These are phyloP conservation scores for Phaeotremella skinneri DNA, from an alignment of 768 basidiomycete species.

Conservation along the genomic window DNA sequence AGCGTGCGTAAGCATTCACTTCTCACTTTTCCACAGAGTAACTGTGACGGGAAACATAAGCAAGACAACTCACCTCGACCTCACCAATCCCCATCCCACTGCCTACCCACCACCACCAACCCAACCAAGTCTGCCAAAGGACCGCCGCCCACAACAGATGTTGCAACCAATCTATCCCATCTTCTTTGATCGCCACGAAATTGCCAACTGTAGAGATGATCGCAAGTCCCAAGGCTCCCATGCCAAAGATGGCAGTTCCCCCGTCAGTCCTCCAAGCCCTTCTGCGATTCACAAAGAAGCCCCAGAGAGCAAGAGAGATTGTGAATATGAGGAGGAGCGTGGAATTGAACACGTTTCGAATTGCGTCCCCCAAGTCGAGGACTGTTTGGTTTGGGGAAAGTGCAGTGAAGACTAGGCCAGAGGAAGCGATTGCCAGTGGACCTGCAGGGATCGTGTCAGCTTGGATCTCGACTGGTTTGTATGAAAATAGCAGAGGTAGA, in stretches of 20 bases:
- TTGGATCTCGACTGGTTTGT: not conserved
- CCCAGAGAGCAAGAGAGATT: slow-evolving; percentile 85
- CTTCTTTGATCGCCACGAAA: slow-evolving; percentile 81
- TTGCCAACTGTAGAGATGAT: slow-evolving; percentile 75
- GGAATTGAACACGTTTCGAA: slow-evolving; percentile 92
- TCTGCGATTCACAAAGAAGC: slow-evolving; percentile 78
- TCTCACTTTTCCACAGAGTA: too few relatives aligned
- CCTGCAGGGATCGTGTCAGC: slow-evolving; percentile 53
- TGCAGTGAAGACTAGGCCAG: slow-evolving; percentile 77
- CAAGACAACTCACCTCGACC: slow-evolving; percentile 59
- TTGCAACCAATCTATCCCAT: slow-evolving; percentile 89
- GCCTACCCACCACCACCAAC: slow-evolving; percentile 99
- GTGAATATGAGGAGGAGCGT: slow-evolving; percentile 95
- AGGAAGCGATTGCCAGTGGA: slow-evolving; percentile 80
- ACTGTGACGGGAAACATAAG: too few relatives aligned
- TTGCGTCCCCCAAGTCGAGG: slow-evolving; percentile 64
- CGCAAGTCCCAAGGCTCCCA: slow-evolving; percentile 77
- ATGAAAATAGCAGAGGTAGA: not conserved
- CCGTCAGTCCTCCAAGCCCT: slow-evolving; percentile 97
- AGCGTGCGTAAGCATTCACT: too few relatives aligned
- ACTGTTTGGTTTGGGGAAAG: slow-evolving; percentile 57
- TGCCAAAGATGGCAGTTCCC: slow-evolving; percentile 90
- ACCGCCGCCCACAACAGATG: slow-evolving; percentile 85
- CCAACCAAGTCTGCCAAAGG: slow-evolving; percentile 92
- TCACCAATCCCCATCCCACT: slow-evolving; percentile 70